Percentiles rank a stretch among this genome's conserved stretches.
These are phyloP conservation scores for Serendipita sp. DNA, from an alignment of 1,284 basidiomycete species.

Conservation along the genomic window DNA sequence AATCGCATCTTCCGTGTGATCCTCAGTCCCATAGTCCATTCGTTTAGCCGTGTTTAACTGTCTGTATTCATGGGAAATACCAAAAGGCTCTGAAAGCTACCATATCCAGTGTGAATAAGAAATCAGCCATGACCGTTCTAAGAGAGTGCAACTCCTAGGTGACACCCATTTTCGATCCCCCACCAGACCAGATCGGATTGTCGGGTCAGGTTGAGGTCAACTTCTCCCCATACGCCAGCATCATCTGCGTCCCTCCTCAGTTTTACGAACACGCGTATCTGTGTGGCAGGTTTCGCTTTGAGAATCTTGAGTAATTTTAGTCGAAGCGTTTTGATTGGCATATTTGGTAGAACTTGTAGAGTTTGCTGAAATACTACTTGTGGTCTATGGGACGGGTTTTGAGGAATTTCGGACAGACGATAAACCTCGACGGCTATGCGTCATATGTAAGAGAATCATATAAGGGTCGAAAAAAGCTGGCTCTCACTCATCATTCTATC, in stretches of 20 bases:
- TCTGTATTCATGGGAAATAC: background rate
- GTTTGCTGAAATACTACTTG: constrained; percentile 18
- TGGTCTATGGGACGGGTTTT: constrained; percentile 10
- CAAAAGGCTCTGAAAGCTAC: background rate
- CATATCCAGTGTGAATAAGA: background rate
- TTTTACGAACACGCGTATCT: constrained; percentile 37
- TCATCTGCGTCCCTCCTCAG: constrained; percentile 34
- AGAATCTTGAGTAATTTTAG: constrained; percentile 37
- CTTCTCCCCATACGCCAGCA: constrained; percentile 23
- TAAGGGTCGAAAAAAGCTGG: constrained; percentile 9
- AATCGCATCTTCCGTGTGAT: constrained; percentile 15
- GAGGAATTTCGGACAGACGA: constrained; percentile 15
- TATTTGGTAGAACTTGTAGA: constrained; percentile 46
- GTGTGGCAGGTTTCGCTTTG: constrained; percentile 13
- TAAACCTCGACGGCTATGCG: constrained; percentile 25
- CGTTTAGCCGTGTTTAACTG: background rate
- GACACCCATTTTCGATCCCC: constrained; percentile 44
- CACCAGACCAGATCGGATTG: constrained; percentile 47
- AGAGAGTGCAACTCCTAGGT: background rate
- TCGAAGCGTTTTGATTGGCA: constrained; percentile 44
- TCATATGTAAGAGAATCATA: constrained; percentile 7
- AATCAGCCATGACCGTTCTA: background rate
- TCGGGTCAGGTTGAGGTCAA: constrained; percentile 25
- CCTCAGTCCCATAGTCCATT: background rate
- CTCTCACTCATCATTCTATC: constrained; percentile 45